These are phyloP conservation scores for Mediolabrus comicus DNA, from an alignment of 108 stramenopile species.

Conservation along the genomic window DNA sequence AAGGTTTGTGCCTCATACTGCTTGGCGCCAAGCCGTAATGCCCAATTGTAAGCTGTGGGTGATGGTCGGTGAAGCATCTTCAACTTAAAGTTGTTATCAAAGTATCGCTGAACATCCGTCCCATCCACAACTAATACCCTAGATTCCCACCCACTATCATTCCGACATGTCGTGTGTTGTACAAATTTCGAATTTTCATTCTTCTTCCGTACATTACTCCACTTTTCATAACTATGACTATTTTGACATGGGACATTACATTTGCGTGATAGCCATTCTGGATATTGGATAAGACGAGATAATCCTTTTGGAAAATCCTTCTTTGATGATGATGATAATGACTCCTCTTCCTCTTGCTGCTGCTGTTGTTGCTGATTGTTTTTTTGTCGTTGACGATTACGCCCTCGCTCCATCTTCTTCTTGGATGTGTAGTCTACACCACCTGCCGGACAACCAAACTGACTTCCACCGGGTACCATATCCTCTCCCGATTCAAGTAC, in stretches of 20 bases:
- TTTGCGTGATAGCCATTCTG: conserved; percentile 12
- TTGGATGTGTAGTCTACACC: too few species aligned
- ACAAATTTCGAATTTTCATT: neutral
- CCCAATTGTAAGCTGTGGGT: neutral
- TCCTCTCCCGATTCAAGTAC: conserved; percentile 18
- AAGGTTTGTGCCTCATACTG: conserved; percentile 4
- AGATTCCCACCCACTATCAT: conserved; percentile 4
- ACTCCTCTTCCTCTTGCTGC: too few species aligned
- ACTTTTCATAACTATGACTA: conserved; percentile 4
- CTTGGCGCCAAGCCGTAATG: conserved; percentile 6
- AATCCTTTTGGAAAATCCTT: conserved; percentile 27
- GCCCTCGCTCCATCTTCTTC: neutral
- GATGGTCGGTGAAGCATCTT: conserved; percentile 1
- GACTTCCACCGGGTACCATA: conserved; percentile 6
- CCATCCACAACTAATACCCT: neutral
- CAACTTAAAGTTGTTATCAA: conserved; percentile 1
- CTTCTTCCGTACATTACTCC: conserved; percentile 3
- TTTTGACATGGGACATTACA: conserved; percentile 11
- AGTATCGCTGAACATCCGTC: neutral
- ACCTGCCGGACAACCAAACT: conserved; percentile 30
- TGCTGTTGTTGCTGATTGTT: too few species aligned
- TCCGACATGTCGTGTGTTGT: neutral
- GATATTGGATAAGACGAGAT: conserved; percentile 9
- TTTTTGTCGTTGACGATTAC: too few species aligned
- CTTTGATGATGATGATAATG: too few species aligned